These are phyloP conservation scores for Buxus sempervirens DNA, from an alignment of 164 flowering plant species.

Conservation along the genomic window DNA sequence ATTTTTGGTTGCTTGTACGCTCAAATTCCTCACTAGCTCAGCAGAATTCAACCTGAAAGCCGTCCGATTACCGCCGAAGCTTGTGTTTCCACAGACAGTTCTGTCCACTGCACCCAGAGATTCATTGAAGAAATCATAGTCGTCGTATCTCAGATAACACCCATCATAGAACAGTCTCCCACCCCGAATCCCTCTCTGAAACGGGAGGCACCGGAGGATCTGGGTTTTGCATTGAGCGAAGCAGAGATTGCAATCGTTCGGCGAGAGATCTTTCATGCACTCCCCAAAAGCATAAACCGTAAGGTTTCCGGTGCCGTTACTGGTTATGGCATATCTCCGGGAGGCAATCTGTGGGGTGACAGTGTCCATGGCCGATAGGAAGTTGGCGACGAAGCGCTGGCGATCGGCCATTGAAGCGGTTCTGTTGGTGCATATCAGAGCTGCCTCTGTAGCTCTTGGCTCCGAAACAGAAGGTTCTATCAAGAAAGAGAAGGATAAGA, in stretches of 20 bases:
- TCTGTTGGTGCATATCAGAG: slow-evolving; percentile 47
- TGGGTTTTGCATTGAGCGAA: slow-evolving; percentile 56
- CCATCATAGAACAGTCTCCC: slow-evolving; percentile 67
- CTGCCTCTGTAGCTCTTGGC: slow-evolving; percentile 57
- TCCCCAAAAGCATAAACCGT: slow-evolving; percentile 63
- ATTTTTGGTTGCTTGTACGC: slow-evolving; percentile 37
- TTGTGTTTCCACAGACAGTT: slow-evolving; percentile 37
- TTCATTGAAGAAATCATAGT: slow-evolving; percentile 51
- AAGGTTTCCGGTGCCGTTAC: slow-evolving; percentile 40
- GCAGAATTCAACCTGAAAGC: slow-evolving; percentile 25
- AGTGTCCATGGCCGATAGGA: slow-evolving; percentile 41
- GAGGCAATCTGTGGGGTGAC: slow-evolving; percentile 37
- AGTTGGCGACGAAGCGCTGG: slow-evolving; percentile 38
- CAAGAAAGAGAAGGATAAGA: slow-evolving; percentile 8
- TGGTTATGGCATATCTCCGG: slow-evolving; percentile 29
- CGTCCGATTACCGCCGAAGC: slow-evolving; percentile 23
- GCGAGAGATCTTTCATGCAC: slow-evolving; percentile 63
- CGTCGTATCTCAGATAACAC: slow-evolving; percentile 73
- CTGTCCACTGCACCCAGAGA: slow-evolving; percentile 25
- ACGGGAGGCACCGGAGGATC: slow-evolving; percentile 60
- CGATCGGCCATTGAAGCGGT: slow-evolving; percentile 36
- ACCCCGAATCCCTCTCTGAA: slow-evolving; percentile 41
- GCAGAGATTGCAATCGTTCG: slow-evolving; percentile 57
- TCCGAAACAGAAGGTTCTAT: slow-evolving; percentile 30
- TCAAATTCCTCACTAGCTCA: slow-evolving; percentile 48